phyloP scores from a whole-genome alignment of 2,329 filamentous ascomycete species.

The Cladophialophora chaetospira region DNA sequence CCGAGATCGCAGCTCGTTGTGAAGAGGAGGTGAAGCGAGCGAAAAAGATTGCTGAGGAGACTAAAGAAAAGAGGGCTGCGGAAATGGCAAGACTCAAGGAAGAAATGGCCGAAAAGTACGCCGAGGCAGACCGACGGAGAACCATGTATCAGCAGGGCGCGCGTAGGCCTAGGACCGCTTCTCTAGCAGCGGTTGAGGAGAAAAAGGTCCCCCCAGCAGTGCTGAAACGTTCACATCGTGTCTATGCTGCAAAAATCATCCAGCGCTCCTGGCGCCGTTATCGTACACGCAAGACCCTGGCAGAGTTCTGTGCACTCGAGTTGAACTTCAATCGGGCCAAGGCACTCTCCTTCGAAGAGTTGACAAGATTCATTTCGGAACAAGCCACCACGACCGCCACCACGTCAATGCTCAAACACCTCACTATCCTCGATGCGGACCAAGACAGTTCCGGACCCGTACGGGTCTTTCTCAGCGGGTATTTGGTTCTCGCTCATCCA shows the following conservation, averaged over 20 bases:
- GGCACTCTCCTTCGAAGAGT: constrained; percentile 59
- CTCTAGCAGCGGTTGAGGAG: constrained; percentile 49
- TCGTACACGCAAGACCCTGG: constrained; percentile 51
- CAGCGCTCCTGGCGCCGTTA: constrained; percentile 60
- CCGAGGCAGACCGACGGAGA: constrained; percentile 63
- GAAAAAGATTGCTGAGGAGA: constrained; percentile 68
- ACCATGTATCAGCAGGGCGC: constrained; percentile 49
- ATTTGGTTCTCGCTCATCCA: constrained; percentile 64
- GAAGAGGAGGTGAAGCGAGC: constrained; percentile 67
- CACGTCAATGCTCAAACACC: constrained; percentile 57
- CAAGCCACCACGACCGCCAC: constrained; percentile 56
- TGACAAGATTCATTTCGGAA: constrained; percentile 58
- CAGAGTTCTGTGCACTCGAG: constrained; percentile 53
- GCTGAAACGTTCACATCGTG: constrained; percentile 48
- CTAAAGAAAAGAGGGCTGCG: constrained; percentile 64
- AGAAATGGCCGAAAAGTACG: constrained; percentile 67
- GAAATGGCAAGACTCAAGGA: constrained; percentile 60
- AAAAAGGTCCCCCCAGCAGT: constrained; percentile 43
- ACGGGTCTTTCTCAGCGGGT: constrained; percentile 64
- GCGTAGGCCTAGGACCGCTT: constrained; percentile 55
- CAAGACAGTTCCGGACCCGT: constrained; percentile 54
- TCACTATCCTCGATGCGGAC: constrained; percentile 55
- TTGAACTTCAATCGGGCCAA: constrained; percentile 57
- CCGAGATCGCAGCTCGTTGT: constrained; percentile 65
- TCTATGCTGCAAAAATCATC: constrained; percentile 58